Evolutionary conservation across 73 alveolate genomes (phyloP).

Genomic region (Paramecium octaurelia): DNA sequence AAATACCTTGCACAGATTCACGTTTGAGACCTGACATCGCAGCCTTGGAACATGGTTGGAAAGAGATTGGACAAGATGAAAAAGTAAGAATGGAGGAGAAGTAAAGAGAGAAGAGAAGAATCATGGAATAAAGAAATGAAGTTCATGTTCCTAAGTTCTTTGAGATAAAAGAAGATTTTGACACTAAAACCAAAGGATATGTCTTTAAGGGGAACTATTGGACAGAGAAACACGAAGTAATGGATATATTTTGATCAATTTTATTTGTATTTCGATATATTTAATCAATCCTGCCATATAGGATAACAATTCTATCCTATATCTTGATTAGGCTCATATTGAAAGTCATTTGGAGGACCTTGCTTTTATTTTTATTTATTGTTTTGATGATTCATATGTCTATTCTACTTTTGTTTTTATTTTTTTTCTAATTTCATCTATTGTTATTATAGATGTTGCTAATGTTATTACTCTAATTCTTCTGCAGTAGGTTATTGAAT

Average conservation of each 20-base stretch:
- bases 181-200: neutral
- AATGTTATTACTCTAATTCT: neutral
- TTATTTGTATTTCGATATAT: neutral
- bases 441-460: neutral
- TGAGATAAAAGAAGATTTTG: neutral
- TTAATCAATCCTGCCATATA: neutral
- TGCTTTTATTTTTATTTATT: neutral
- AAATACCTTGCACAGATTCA: neutral
- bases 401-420: neutral
- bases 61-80: neutral
- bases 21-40: neutral
- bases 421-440: neutral
- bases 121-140: neutral
- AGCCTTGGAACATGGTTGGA: slow-evolving; percentile 31
- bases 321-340: neutral
- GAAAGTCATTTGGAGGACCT: neutral
- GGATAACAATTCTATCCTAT: neutral
- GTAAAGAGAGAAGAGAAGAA: neutral
- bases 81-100: neutral
- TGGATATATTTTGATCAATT: neutral
- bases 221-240: neutral
- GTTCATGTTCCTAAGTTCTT: neutral
- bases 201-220: neutral
- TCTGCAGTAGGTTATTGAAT: neutral
- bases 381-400: neutral